Percentiles rank a stretch among this genome's conserved stretches.
Evolutionary conservation across 106 monocot genomes (phyloP).

Genomic region (Platanthera guangdongensis): DNA sequence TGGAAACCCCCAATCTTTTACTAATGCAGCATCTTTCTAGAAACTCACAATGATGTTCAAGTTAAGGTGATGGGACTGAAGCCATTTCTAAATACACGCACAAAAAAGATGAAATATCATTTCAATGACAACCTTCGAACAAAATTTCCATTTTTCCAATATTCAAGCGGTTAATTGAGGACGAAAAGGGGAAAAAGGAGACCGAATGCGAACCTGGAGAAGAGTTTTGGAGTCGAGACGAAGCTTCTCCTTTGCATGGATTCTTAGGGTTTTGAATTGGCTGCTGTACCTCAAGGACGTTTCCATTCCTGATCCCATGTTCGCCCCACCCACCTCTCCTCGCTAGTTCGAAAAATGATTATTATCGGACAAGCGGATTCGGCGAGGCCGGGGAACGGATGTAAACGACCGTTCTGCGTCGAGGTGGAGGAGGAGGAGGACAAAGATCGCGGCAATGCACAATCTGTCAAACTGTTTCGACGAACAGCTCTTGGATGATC

Average conservation of each 20-base stretch:
- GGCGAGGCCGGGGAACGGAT: not conserved
- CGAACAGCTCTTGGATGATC: no score
- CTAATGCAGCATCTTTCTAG: no score
- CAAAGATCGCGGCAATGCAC: not conserved
- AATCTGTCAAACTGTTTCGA: no score
- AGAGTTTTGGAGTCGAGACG: slow-evolving; percentile 33
- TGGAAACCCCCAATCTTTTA: no score
- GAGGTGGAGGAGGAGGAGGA: not conserved
- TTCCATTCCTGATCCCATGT: slow-evolving; percentile 28
- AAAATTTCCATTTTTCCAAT: no score
- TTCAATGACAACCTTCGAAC: no score
- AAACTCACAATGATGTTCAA: no score
- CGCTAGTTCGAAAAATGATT: not conserved
- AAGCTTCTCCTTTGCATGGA: slow-evolving; percentile 74
- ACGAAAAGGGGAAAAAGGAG: not conserved
- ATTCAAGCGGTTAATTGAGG: no score
- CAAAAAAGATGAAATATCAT: no score
- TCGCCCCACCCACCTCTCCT: slow-evolving; percentile 3
- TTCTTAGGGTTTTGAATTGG: slow-evolving; percentile 36
- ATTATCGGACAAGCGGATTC: not conserved
- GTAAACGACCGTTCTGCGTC: not conserved
- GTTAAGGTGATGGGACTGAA: no score
- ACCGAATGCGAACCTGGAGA: slow-evolving; percentile 36
- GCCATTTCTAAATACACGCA: no score
- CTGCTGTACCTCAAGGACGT: slow-evolving; percentile 42